These are phyloP conservation scores for Penicillium soppii DNA, from an alignment of 495 filamentous ascomycete genomes.

Conservation along the genomic window DNA sequence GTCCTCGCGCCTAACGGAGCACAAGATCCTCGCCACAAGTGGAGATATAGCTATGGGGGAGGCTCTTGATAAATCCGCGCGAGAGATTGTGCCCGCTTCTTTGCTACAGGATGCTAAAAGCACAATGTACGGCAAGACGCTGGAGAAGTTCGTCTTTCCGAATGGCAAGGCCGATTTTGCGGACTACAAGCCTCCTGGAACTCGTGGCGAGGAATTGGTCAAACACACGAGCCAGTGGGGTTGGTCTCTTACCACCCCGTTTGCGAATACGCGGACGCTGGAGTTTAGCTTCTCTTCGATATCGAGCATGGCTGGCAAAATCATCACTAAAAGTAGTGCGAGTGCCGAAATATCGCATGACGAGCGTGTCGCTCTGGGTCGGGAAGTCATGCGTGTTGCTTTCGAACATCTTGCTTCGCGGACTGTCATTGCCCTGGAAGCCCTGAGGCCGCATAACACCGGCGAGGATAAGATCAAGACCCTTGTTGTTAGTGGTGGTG, in stretches of 20 bases:
- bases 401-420: conserved; percentile 86
- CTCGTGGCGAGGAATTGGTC: conserved; percentile 53
- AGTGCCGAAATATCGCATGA: conserved; percentile 17
- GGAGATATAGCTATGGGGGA: conserved; percentile 80
- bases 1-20: conserved; percentile 62
- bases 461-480: conserved; percentile 46
- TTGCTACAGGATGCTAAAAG: conserved; percentile 42
- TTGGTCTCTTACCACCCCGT: conserved; percentile 58
- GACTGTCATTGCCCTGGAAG: conserved; percentile 63
- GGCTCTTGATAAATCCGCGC: conserved; percentile 78
- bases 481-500: conserved; percentile 84
- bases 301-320: conserved; percentile 49
- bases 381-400: conserved; percentile 69
- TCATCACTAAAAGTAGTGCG: conserved; percentile 36
- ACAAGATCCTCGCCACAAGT: conserved; percentile 69
- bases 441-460: conserved; percentile 23
- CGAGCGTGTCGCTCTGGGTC: conserved; percentile 64
- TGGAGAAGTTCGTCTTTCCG: conserved; percentile 74
- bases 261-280: conserved; percentile 49
- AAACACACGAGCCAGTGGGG: conserved; percentile 45
- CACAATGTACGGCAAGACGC: conserved; percentile 73
- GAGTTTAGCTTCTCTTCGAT: conserved; percentile 68
- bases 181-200: conserved; percentile 54
- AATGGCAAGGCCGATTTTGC: conserved; percentile 45
- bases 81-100: conserved; percentile 62